Evolutionary conservation across 805 yeast genomes (phyloP).

Genomic region (Saccharomycopsis fermentans): DNA sequence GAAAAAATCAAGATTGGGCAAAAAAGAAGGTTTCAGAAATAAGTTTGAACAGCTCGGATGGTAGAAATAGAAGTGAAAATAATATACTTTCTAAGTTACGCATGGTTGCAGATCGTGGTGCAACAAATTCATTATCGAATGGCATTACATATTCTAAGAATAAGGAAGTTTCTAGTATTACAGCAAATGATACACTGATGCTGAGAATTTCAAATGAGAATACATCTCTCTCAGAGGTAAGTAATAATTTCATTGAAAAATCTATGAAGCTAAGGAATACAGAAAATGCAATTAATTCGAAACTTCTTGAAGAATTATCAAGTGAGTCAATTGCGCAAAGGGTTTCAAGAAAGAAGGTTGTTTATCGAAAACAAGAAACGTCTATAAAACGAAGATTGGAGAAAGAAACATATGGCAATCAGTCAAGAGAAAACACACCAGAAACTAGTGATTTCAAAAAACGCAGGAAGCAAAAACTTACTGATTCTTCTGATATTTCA

Average conservation of each 20-base stretch:
- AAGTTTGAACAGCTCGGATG: background rate
- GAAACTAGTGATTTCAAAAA: background rate
- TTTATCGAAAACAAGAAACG: background rate
- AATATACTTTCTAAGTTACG: background rate
- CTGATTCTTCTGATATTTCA: background rate
- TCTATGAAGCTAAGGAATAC: background rate
- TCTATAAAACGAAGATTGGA: background rate
- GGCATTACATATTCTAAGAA: background rate
- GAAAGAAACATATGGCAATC: background rate
- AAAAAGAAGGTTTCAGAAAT: background rate
- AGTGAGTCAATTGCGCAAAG: background rate
- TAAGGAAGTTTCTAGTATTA: background rate
- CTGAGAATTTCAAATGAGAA: background rate
- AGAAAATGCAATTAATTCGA: background rate
- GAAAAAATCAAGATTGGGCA: background rate
- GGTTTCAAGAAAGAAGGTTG: background rate
- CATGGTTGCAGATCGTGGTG: background rate
- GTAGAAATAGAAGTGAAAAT: background rate
- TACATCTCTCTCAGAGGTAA: background rate
- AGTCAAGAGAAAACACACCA: background rate
- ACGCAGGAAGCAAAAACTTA: background rate
- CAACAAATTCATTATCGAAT: background rate
- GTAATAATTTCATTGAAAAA: background rate
- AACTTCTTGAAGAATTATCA: background rate
- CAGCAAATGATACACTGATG: background rate